These are phyloP conservation scores for Lactuca saligna DNA, from an alignment of 129 eudicot genomes.

Conservation along the genomic window DNA sequence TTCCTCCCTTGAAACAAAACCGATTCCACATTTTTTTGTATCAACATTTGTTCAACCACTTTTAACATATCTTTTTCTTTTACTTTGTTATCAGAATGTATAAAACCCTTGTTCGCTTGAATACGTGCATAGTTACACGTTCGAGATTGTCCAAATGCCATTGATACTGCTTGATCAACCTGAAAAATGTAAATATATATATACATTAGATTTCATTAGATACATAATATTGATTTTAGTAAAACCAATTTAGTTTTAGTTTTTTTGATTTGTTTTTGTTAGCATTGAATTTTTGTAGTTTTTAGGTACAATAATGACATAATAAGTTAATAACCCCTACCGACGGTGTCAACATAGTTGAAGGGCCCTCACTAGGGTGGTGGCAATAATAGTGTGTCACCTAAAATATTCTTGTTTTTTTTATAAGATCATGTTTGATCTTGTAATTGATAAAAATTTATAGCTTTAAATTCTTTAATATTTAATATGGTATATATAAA, in stretches of 20 bases:
- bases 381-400: constrained; percentile 33
- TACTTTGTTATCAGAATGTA: constrained; percentile 4
- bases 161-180: constrained; percentile 85
- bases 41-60: constrained; percentile 44
- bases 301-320: constrained; percentile 24
- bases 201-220: constrained; percentile 5
- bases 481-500: not conserved
- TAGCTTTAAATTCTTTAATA: not conserved
- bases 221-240: not conserved
- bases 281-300: constrained; percentile 27
- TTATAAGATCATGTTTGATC: not conserved
- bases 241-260: constrained; percentile 12
- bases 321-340: constrained; percentile 40
- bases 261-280: too few relatives aligned
- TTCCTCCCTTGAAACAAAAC: constrained; percentile 64
- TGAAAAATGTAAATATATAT: constrained; percentile 17
- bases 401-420: constrained; percentile 8
- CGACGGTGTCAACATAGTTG: constrained; percentile 38
- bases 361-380: constrained; percentile 23
- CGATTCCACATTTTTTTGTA: constrained; percentile 56
- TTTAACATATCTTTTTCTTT: constrained; percentile 21
- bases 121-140: constrained; percentile 52
- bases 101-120: constrained; percentile 44
- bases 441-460: not conserved
- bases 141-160: constrained; percentile 69